Evolutionary conservation across 257 asterid species (phyloP).

Genomic region (Nicotiana paniculata): DNA sequence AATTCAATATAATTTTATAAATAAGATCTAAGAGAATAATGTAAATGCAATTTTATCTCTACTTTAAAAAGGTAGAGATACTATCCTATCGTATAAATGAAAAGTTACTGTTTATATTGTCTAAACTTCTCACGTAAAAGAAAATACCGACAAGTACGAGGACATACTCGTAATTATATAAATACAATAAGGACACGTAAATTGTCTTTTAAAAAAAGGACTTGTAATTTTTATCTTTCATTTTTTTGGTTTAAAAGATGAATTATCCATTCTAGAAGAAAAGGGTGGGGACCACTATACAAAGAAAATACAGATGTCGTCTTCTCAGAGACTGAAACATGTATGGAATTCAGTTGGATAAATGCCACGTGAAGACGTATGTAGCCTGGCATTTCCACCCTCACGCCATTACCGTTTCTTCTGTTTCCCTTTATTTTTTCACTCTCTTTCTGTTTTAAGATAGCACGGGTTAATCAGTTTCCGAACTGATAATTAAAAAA

Average conservation of each 20-base stretch:
- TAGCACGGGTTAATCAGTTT: too few relatives aligned
- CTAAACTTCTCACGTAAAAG: too few relatives aligned
- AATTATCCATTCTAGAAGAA: neutral
- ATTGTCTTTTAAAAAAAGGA: too few relatives aligned
- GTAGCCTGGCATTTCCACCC: constrained; percentile 25
- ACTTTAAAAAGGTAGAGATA: too few relatives aligned
- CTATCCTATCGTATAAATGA: too few relatives aligned
- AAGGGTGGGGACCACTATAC: neutral
- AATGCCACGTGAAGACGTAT: constrained; percentile 22
- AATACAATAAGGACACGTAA: too few relatives aligned
- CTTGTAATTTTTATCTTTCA: too few relatives aligned
- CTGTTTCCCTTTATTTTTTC: neutral
- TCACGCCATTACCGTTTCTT: constrained; percentile 36
- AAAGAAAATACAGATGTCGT: constrained; percentile 14
- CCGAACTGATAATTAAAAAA: too few relatives aligned
- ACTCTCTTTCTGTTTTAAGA: neutral
- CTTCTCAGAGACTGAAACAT: constrained; percentile 15
- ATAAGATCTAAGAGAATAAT: rapidly evolving
- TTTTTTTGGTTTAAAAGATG: too few relatives aligned
- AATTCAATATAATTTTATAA: too few relatives aligned
- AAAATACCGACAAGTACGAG: neutral
- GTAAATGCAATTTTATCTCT: too few relatives aligned
- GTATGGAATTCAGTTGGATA: neutral
- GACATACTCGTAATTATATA: neutral
- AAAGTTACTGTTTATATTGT: neutral